These are phyloP conservation scores for Deuterostichococcus epilithicus DNA, from an alignment of 139 green algal genomes.

Conservation along the genomic window DNA sequence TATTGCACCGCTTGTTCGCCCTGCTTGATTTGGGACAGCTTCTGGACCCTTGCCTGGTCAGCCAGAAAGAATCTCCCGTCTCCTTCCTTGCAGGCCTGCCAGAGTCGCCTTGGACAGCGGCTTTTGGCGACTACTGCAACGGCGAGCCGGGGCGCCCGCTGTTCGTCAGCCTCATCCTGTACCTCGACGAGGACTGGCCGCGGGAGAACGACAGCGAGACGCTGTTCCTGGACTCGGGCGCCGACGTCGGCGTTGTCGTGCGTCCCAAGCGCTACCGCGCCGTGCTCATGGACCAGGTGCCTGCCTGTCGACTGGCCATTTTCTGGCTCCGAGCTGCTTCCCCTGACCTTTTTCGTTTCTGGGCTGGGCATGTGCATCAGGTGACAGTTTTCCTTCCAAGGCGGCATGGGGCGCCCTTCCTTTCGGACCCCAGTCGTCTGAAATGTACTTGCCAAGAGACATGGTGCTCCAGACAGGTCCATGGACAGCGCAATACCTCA, in stretches of 20 bases:
- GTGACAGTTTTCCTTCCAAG: too few species aligned
- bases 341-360: background rate
- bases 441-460: too few species aligned
- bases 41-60: too few species aligned
- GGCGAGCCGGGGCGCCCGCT: conserved; percentile 70
- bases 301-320: background rate
- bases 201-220: conserved; percentile 73
- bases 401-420: too few species aligned
- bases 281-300: conserved; percentile 39
- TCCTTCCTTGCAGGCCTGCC: conserved; percentile 36
- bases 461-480: too few species aligned
- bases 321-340: background rate
- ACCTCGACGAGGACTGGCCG: conserved; percentile 71
- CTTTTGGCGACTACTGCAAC: conserved; percentile 75
- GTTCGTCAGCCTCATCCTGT: conserved; percentile 79
- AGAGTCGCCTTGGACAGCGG: conserved; percentile 29
- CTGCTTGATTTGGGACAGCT: too few species aligned
- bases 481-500: too few species aligned
- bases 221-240: conserved; percentile 70
- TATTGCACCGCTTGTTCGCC: too few species aligned
- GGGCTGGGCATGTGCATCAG: conserved; percentile 28
- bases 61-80: too few species aligned
- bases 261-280: conserved; percentile 42
- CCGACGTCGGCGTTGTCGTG: conserved; percentile 68
- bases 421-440: too few species aligned